These are phyloP conservation scores for Paecilomyces sp. DNA, from an alignment of 2,329 filamentous ascomycete genomes.

Conservation along the genomic window DNA sequence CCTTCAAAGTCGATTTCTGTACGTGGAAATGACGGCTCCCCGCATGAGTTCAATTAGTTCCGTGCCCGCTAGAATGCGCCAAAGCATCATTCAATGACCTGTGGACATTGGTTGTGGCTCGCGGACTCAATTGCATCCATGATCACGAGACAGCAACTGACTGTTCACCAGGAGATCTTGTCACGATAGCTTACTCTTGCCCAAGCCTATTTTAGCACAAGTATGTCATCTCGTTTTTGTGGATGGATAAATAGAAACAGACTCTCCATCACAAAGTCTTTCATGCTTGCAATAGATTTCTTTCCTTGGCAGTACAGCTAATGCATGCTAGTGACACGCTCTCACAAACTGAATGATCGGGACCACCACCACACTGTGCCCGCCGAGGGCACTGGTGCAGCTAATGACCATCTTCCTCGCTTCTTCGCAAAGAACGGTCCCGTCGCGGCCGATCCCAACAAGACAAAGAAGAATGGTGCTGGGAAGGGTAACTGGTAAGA, in stretches of 20 bases:
- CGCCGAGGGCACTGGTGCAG: conserved; percentile 63
- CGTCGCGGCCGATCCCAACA: conserved; percentile 75
- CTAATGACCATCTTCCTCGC: conserved; percentile 71
- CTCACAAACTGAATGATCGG: conserved; percentile 91
- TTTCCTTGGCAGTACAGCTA: background rate
- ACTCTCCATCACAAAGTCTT: background rate
- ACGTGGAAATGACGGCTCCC: no score
- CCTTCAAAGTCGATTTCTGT: no score
- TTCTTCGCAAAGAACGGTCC: conserved; percentile 89
- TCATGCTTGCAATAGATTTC: background rate
- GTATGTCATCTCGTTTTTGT: background rate
- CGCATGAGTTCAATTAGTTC: no score
- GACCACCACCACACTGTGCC: conserved; percentile 64
- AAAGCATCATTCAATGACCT: no score
- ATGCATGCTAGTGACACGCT: conserved; percentile 73
- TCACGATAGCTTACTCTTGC: no score
- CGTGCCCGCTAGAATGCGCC: no score
- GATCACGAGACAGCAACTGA: no score
- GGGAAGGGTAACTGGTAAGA: conserved; percentile 91
- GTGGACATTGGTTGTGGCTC: no score
- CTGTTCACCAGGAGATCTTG: no score
- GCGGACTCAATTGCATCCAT: no score
- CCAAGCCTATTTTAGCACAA: background rate
- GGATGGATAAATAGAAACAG: background rate
- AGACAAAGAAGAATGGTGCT: conserved; percentile 92